Evolutionary conservation across 352 stramenopile genomes (phyloP).

Genomic region (Phytophthora gonapodyides): DNA sequence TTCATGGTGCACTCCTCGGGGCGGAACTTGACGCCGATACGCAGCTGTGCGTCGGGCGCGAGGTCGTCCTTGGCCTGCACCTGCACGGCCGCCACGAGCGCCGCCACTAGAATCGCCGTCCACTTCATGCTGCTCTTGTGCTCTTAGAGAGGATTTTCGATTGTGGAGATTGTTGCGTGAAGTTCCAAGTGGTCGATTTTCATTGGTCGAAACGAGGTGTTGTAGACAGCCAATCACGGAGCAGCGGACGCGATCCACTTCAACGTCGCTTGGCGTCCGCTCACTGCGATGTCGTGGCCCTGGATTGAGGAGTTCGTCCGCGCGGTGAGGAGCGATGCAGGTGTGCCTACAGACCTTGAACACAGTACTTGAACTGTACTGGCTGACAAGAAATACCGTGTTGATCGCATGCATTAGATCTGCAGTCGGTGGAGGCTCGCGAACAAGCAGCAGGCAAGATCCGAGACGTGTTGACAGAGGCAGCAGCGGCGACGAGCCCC

Average conservation of each 20-base stretch:
- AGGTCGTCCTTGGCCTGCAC: slow-evolving; percentile 76
- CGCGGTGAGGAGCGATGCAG: slow-evolving; percentile 34
- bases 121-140: slow-evolving; percentile 55
- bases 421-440: slow-evolving; percentile 23
- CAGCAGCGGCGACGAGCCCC: slow-evolving; percentile 2
- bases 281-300: slow-evolving; percentile 13
- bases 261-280: slow-evolving; percentile 25
- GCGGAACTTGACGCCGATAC: slow-evolving; percentile 81
- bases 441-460: slow-evolving; percentile 26
- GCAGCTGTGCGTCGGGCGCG: slow-evolving; percentile 63
- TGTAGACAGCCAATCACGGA: slow-evolving; percentile 23
- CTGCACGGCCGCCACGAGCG: slow-evolving; percentile 42
- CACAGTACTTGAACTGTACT: too few species aligned
- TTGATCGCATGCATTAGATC: slow-evolving; percentile 16
- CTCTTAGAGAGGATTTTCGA: slow-evolving; percentile 20
- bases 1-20: slow-evolving; percentile 72
- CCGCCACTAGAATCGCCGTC: slow-evolving; percentile 46
- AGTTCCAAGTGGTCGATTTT: slow-evolving; percentile 35
- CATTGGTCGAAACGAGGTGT: slow-evolving; percentile 47
- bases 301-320: slow-evolving; percentile 52
- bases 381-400: neutral
- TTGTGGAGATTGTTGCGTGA: slow-evolving; percentile 5
- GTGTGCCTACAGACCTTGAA: neutral
- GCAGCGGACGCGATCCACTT: slow-evolving; percentile 25
- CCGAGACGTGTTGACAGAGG: slow-evolving; percentile 12